Base-by-base conservation (phyloP, 2,329 filamentous ascomycete species). In the Arthrobotrys pseudoclavata region DNA sequence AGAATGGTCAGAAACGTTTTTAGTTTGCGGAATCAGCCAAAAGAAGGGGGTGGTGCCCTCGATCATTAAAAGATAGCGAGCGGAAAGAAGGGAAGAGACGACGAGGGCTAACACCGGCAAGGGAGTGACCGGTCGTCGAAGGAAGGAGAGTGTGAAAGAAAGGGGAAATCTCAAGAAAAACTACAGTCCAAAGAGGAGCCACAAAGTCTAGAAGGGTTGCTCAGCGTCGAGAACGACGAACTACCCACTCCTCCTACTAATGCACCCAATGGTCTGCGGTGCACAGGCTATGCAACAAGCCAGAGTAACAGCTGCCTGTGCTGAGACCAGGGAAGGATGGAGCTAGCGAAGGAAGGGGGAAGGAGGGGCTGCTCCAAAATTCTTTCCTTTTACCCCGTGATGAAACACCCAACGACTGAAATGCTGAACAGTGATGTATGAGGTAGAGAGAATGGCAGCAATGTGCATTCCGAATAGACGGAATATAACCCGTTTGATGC, bases 281-380 rank as follows among this genome's bases (percentile, higher is more conserved):
- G 72, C 67, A 63, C 66, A 67, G 72, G 55, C 67, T 76, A 70
- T 76, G 72, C 72, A 76, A 76, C 72, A 76, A 76, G 72, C 72
- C 72, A 76, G 52, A 76, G 72, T 76, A 76, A 76, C 72, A 76
- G 72, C 72, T 76, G 72, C 72, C 72, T 76, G 72, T 76, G 72
- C 72, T 76, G 67, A 47, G 68, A 70, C 72, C 67, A 76, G 72
- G 72, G 72, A 69, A 70, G 71, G 74, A 77, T 68, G 67, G 74
- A 68, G 74, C 74, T 77, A 77, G 42, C 57, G 74, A 77, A 71
- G 67, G 74, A 70, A 76, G 72, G 71, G 72, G 67, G 67, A 71
- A 69, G 74, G 70, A 69, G 74, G 74, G 74, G 67, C 66, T 68
- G 53, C 66, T 47, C 67, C 40, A 63, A 64, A 67, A 67, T 66